These are phyloP conservation scores for Eutypella sp. DNA, from an alignment of 2,329 filamentous ascomycete genomes.

Conservation along the genomic window DNA sequence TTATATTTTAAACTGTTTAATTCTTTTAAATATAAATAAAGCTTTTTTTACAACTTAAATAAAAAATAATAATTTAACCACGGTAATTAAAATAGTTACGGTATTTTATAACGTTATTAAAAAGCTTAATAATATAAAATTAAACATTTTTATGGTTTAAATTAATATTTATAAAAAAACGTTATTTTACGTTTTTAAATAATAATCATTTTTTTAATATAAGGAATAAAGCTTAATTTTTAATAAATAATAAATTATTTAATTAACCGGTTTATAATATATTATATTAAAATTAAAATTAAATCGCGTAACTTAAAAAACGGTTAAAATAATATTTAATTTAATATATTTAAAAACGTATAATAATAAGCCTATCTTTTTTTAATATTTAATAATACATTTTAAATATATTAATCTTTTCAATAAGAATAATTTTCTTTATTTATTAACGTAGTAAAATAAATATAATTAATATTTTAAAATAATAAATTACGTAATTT, in stretches of 20 bases:
- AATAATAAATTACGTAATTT: not conserved
- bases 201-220: not conserved
- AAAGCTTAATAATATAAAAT: not conserved
- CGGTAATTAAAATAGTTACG: not conserved
- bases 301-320: not conserved
- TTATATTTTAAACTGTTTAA: not conserved
- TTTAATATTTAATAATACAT: not conserved
- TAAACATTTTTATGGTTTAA: not conserved
- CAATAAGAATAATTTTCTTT: not conserved
- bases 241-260: not conserved
- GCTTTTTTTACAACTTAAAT: not conserved
- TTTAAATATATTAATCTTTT: not conserved
- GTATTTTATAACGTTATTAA: not conserved
- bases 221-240: no score
- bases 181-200: no score
- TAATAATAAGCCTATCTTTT: not conserved
- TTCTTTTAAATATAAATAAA: not conserved
- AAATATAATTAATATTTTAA: not conserved
- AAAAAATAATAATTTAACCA: not conserved
- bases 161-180: not conserved
- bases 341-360: not conserved
- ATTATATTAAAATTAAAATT: not conserved
- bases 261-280: not conserved
- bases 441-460: not conserved
- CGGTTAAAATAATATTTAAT: not conserved